phyloP scores from a whole-genome alignment of 2,329 filamentous ascomycete genomes.

The Botrytis galanthina region DNA sequence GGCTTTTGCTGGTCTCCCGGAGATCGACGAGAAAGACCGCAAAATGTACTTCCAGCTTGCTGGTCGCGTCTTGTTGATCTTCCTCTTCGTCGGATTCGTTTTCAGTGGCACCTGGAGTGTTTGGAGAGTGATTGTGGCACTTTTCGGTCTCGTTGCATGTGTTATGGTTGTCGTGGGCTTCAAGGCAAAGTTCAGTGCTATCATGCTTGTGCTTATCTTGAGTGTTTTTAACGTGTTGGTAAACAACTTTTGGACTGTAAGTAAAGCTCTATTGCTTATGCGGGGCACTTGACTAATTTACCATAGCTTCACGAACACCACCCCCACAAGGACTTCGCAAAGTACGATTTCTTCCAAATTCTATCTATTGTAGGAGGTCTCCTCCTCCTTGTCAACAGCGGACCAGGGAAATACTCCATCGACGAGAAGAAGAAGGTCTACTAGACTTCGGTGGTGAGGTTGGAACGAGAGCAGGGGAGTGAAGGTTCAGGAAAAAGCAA shows the following conservation, averaged over 20 bases:
- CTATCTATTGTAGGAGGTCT: conserved; percentile 97
- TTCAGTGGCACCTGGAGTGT: conserved; percentile 92
- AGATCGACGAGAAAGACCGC: conserved; percentile 97
- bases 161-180: conserved; percentile 99
- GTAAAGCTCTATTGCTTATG: conserved; percentile 40
- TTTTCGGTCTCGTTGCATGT: conserved; percentile 85
- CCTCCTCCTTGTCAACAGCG: conserved; percentile 96
- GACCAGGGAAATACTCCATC: conserved; percentile 94
- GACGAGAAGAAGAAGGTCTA: conserved; percentile 99
- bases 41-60: conserved; percentile 99
- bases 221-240: conserved; percentile 96
- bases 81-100: conserved; percentile 95
- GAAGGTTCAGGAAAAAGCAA: conserved; percentile 26
- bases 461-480: conserved; percentile 25
- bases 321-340: conserved; percentile 99
- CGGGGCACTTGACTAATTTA: conserved; percentile 30
- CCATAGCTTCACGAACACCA: conserved; percentile 88
- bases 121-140: conserved; percentile 79
- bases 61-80: conserved; percentile 91
- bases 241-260: conserved; percentile 99
- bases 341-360: conserved; percentile 99
- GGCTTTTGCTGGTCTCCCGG: conserved; percentile 88
- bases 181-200: conserved; percentile 99
- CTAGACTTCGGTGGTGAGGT: conserved; percentile 45
- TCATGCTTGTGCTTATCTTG: conserved; percentile 89